Evolutionary conservation across 495 filamentous ascomycete genomes (phyloP).

Genomic region (Aspergillus mulundensis): DNA sequence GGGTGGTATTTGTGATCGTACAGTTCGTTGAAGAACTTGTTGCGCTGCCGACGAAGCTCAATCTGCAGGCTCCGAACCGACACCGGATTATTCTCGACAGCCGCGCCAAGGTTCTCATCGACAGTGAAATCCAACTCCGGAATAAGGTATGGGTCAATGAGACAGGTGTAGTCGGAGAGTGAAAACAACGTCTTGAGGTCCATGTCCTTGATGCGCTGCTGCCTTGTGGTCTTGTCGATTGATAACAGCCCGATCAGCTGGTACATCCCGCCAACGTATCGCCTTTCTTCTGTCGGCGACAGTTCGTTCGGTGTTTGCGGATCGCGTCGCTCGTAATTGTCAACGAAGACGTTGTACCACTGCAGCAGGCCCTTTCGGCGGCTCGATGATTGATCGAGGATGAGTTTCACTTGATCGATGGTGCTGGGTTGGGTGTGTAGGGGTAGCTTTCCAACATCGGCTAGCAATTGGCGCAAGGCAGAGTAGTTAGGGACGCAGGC

Average conservation of each 20-base stretch:
- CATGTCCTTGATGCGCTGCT: not conserved
- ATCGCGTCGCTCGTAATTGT: not conserved
- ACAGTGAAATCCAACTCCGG: not conserved
- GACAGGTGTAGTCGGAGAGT: conserved; percentile 8
- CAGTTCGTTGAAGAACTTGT: not conserved
- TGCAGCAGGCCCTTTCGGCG: not conserved
- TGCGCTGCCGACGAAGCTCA: not conserved
- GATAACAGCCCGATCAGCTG: not conserved
- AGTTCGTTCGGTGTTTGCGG: not conserved
- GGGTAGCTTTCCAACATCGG: not conserved
- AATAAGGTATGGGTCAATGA: not conserved
- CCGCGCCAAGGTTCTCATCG: not conserved
- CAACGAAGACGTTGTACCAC: not conserved
- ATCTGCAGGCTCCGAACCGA: not conserved
- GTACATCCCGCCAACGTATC: conserved; percentile 4
- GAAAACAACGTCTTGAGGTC: conserved; percentile 1
- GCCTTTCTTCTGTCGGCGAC: not conserved
- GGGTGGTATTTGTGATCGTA: not conserved
- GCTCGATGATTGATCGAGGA: not conserved
- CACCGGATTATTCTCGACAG: not conserved
- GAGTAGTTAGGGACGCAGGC: not conserved
- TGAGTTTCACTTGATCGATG: not conserved
- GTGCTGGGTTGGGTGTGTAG: not conserved
- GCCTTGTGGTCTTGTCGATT: not conserved
- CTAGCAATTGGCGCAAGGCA: not conserved